Evolutionary conservation across 345 rosid genomes (phyloP), one percentile per base, ranked within the genome.

Genomic region (Rhodomyrtus tomentosa): DNA sequence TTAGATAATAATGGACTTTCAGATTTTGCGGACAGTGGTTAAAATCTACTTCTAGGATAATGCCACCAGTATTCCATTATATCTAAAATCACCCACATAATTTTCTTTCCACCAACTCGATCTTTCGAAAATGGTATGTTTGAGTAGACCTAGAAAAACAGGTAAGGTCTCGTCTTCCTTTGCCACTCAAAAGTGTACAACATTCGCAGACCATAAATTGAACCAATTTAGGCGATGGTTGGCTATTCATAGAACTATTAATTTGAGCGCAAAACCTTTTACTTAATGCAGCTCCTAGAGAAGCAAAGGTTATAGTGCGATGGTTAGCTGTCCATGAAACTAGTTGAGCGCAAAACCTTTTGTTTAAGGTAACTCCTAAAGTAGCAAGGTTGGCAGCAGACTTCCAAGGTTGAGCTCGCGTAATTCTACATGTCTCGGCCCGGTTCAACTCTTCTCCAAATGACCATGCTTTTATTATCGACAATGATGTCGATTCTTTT

Each of bases 351-450:
- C 62, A 55, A 55, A 12, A 55, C 62, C 62, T 25, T 55, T 55
- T 55, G 2, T 11, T 12, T 25, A 25, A 55, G 29, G 29, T 2
- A 55, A 14, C 62, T 52, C 9, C 24, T 52, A 25, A 12, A 20
- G 20, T 6, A 50, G 6, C 53, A 50, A 50, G 62, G 62, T 55
- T 55, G 59, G 59, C 5, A 4, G 15, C 40, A 59, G 40, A 59
- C 11, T 29, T n/a, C n/a, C n/a, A n/a, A n/a, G n/a, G n/a, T n/a
- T n/a, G n/a, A n/a, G n/a, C n/a, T n/a, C n/a, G n/a, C n/a, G n/a
- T n/a, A n/a, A n/a, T n/a, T 16, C 42, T 0, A 62, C 5, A 11
- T 7, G 15, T 9, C 74, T 62, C 3, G 1, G 10, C 20, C 0
- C 10, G 27, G 27, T 0, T 27, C 72, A 14, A 27, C 5, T 29